Base-by-base conservation (phyloP, 768 basidiomycete species). In the Psilocybe cubensis region DNA sequence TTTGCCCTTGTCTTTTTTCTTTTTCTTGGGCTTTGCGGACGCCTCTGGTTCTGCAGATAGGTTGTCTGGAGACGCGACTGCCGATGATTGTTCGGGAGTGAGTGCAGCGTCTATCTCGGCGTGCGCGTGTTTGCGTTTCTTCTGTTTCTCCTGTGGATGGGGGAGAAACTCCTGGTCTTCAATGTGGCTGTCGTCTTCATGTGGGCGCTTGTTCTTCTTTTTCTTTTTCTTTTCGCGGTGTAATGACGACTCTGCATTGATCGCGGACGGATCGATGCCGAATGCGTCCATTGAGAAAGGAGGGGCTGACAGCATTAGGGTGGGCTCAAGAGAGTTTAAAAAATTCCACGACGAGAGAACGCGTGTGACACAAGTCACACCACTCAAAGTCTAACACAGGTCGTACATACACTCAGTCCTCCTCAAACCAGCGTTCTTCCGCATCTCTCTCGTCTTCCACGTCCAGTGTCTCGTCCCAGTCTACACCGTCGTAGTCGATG, bases 401-500 rank as follows among this genome's bases (percentile, higher is more conserved):
- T 18, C 12, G 38, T 51, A 29, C 25, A 23, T 42, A 18, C n/a
- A 8, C n/a, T 66, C 68, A 44, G 21, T 87, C 84, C 47, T 86
- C 83, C 45, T 89, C 84, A 70, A 92, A 92, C 86, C 91, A 92
- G 20, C 78, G 75, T 27, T 89, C 89, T 69, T 91, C 83, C 10
- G 76, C 78, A 27, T 86, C 85, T 61, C 81, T 71, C 56, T 88
- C 87, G 57, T 80, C 74, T 18, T 84, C 82, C 20, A 59, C 70
- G 63, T 89, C 89, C 72, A 88, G 80, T 38, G 74, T 75, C 54
- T 92, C 91, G 64, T 85, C 83, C 89, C 91, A 92, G 66, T 92
- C 91, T 8, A 89, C 80, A 49, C 68, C 67, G 57, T 88, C 88
- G 56, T 92, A 92, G 62, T 91, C 82, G 28, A 87, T 80, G 4